Evolutionary conservation across 305 asterid species (phyloP).

Genomic region (Andrographis paniculata): DNA sequence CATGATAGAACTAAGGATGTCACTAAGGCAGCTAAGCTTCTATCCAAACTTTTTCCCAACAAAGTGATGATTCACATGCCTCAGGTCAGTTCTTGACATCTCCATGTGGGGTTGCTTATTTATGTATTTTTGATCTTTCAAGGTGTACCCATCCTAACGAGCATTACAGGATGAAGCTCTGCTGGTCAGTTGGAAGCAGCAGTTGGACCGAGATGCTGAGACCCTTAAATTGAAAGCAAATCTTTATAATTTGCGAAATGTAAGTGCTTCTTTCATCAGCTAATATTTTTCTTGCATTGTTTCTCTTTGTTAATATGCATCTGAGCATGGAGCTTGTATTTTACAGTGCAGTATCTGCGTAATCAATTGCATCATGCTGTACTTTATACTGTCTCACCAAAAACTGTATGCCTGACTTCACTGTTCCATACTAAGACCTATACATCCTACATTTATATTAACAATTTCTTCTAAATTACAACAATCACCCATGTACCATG

Average conservation of each 20-base stretch:
- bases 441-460: too few species aligned
- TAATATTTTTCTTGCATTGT: background rate
- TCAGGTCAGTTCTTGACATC: slow-evolving; percentile 40
- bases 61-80: slow-evolving; percentile 59
- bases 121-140: slow-evolving; percentile 16
- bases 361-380: too few species aligned
- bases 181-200: slow-evolving; percentile 66
- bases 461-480: too few species aligned
- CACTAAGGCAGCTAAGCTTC: slow-evolving; percentile 63
- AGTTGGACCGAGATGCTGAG: slow-evolving; percentile 65
- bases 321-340: background rate
- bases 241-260: slow-evolving; percentile 57
- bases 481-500: too few species aligned
- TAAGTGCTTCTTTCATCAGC: slow-evolving; percentile 24
- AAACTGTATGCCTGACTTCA: too few species aligned
- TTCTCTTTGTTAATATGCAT: background rate
- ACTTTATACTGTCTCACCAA: too few species aligned
- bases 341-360: background rate
- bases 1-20: slow-evolving; percentile 67
- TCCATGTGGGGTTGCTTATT: slow-evolving; percentile 2
- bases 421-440: background rate
- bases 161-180: slow-evolving; percentile 58
- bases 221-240: slow-evolving; percentile 61
- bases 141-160: slow-evolving; percentile 17
- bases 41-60: slow-evolving; percentile 66